Percentiles rank a stretch among this genome's conserved stretches.
Conservation (phyloP, 176 grass and related monocot genomes). For the Juncus effusus region DNA sequence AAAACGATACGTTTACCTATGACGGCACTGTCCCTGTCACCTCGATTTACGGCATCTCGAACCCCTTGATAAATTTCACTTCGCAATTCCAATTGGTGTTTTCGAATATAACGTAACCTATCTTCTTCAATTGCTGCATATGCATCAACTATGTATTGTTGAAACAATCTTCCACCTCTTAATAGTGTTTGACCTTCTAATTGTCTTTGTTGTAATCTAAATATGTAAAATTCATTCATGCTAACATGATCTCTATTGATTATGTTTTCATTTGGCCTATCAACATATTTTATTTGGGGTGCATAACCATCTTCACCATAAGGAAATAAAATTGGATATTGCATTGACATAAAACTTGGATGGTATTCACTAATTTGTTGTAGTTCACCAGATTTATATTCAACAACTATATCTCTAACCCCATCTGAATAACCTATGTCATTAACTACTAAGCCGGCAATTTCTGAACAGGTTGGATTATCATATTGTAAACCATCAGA, state of each 20-base stretch:
- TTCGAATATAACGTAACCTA: slow-evolving; percentile 1
- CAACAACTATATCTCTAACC: slow-evolving; percentile 20
- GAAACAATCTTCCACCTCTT: neutral
- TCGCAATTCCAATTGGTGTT: slow-evolving; percentile 18
- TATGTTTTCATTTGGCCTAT: neutral
- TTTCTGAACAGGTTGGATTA: neutral
- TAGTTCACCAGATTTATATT: neutral
- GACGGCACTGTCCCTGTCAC: neutral
- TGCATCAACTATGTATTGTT: slow-evolving; percentile 20
- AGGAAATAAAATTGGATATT: slow-evolving; percentile 30
- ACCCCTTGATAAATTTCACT: slow-evolving; percentile 17
- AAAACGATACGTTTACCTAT: slow-evolving; percentile 31
- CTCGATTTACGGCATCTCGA: slow-evolving; percentile 8
- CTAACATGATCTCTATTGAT: neutral
- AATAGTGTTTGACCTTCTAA: neutral
- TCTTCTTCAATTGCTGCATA: slow-evolving; percentile 13
- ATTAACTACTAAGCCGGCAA: slow-evolving; percentile 23
- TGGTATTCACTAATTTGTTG: slow-evolving; percentile 1
- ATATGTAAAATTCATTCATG: slow-evolving; percentile 30
- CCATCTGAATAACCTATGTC: neutral
- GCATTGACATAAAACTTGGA: slow-evolving; percentile 9
- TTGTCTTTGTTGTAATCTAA: slow-evolving; percentile 2
- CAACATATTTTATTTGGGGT: neutral
- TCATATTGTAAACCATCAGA: no score
- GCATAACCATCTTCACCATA: slow-evolving; percentile 37